A percentile compares a stretch with the other conserved stretches of the same genome.
Evolutionary conservation across 352 stramenopile genomes (phyloP).

Genomic region (Globisporangium abappressorium): DNA sequence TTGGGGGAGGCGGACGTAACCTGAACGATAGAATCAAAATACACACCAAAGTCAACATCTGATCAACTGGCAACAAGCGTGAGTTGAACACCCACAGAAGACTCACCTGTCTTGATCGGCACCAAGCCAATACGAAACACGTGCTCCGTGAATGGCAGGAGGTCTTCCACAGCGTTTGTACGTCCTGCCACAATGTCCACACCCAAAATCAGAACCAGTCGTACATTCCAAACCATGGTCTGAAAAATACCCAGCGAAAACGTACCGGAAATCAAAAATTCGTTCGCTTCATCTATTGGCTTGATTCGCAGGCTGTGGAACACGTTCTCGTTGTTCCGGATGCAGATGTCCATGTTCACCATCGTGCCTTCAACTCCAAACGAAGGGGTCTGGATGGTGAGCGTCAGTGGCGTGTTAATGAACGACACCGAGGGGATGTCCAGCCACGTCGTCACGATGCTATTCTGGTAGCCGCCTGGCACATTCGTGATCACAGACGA

Average conservation of each 20-base stretch:
- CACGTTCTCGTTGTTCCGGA: constrained; percentile 72
- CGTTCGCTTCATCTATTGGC: constrained; percentile 57
- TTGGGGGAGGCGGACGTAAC: constrained; percentile 63
- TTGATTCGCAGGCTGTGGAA: constrained; percentile 75
- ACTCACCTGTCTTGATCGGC: constrained; percentile 72
- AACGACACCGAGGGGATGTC: constrained; percentile 69
- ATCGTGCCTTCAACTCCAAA: constrained; percentile 73
- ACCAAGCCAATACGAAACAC: constrained; percentile 64
- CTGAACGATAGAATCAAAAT: constrained; percentile 21
- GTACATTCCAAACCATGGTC: background rate
- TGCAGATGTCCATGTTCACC: constrained; percentile 47
- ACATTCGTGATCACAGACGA: constrained; percentile 46
- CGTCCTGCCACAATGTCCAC: constrained; percentile 29
- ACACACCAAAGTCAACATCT: constrained; percentile 11
- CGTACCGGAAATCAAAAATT: constrained; percentile 75
- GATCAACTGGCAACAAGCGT: background rate
- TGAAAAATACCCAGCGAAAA: background rate
- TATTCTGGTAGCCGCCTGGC: constrained; percentile 27
- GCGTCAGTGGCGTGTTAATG: constrained; percentile 57
- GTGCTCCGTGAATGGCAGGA: constrained; percentile 68
- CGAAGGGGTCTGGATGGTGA: constrained; percentile 58
- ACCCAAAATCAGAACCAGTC: background rate
- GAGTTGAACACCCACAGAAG: background rate
- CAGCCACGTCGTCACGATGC: constrained; percentile 65
- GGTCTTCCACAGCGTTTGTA: constrained; percentile 70